phyloP scores from a whole-genome alignment of 1,284 basidiomycete species.

The Phenoliferia sp. region DNA sequence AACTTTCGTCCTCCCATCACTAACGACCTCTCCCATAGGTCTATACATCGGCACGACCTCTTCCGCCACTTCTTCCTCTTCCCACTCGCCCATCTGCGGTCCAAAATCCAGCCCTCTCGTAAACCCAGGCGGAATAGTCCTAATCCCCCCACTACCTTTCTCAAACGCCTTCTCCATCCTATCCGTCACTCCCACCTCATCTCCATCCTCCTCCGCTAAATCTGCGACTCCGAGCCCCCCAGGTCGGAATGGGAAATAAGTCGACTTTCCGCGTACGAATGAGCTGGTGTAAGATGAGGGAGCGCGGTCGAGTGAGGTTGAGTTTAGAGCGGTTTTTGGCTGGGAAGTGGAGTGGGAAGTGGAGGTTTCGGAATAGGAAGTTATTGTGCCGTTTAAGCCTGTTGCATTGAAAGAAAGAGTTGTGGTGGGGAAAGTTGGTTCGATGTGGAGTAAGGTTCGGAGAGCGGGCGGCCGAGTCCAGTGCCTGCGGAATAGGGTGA shows the following conservation, averaged over 20 bases:
- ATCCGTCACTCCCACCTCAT: constrained; percentile 37
- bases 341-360: constrained; percentile 47
- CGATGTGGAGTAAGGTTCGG: constrained; percentile 27
- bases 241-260: constrained; percentile 85
- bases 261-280: constrained; percentile 89
- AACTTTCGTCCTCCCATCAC: constrained; percentile 15
- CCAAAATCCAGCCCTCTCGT: constrained; percentile 59
- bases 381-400: constrained; percentile 72
- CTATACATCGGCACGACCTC: constrained; percentile 34
- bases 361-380: constrained; percentile 69
- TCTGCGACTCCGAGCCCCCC: constrained; percentile 60
- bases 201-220: constrained; percentile 14
- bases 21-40: constrained; percentile 29
- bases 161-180: constrained; percentile 32
- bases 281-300: constrained; percentile 60
- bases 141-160: constrained; percentile 38
- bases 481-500: constrained; percentile 14
- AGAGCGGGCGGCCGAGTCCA: constrained; percentile 27
- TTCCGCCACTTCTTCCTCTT: constrained; percentile 37
- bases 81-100: constrained; percentile 42
- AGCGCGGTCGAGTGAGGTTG: constrained; percentile 75
- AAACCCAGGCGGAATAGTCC: constrained; percentile 47
- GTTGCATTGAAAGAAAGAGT: constrained; percentile 67
- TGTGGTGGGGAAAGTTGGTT: constrained; percentile 70
- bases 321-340: constrained; percentile 63